Evolutionary conservation across 169 alveolate species (phyloP).

Genomic region (Plasmodium fragile): DNA sequence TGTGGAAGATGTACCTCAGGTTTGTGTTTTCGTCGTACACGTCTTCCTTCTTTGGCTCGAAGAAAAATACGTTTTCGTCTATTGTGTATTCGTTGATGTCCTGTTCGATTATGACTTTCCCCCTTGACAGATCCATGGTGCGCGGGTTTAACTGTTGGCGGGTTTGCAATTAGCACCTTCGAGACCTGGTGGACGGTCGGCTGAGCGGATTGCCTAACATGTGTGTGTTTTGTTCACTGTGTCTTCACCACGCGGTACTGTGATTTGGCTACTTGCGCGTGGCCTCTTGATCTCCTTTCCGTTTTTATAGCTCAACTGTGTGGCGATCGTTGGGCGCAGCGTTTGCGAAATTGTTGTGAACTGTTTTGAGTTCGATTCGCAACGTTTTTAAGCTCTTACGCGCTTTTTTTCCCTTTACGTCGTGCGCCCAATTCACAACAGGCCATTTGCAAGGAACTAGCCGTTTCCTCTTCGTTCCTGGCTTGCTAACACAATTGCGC

Average conservation of each 20-base stretch:
- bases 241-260: neutral
- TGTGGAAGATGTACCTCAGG: conserved; percentile 78
- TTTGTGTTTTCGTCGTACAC: conserved; percentile 61
- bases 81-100: conserved; percentile 72
- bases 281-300: neutral
- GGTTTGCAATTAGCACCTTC: neutral
- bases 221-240: neutral
- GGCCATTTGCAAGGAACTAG: neutral
- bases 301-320: neutral
- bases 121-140: conserved; percentile 65
- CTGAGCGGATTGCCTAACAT: neutral
- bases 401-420: neutral
- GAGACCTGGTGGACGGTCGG: neutral
- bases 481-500: neutral
- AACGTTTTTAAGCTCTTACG: neutral
- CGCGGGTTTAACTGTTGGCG: neutral
- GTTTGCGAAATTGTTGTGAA: neutral
- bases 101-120: conserved; percentile 48
- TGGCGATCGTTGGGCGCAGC: neutral
- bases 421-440: neutral
- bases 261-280: neutral
- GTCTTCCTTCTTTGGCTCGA: conserved; percentile 77
- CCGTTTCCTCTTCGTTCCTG: neutral
- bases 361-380: neutral
- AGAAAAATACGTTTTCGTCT: conserved; percentile 78